Conservation (phyloP, 2,329 filamentous ascomycete genomes). For the Drechslerella dactyloides region DNA sequence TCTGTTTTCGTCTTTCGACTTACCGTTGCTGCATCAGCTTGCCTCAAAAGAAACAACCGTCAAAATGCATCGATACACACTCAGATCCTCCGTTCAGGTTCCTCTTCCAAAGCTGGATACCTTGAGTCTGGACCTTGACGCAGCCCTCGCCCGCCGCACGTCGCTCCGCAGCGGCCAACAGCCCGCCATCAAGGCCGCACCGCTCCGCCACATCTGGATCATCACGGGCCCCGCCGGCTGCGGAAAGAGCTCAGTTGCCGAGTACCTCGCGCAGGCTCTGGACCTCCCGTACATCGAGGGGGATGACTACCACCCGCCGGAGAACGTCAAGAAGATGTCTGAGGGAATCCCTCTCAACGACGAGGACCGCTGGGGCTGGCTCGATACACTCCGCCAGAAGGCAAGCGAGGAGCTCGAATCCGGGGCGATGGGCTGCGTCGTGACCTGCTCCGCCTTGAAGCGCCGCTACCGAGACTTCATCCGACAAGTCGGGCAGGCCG, state of each 20-base stretch:
- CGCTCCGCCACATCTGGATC: conserved; percentile 62
- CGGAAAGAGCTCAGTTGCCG: conserved; percentile 64
- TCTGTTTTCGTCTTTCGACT: conserved; percentile 6
- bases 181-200: conserved; percentile 19
- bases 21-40: no score
- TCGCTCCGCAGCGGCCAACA: conserved; percentile 19
- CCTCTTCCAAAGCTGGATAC: conserved; percentile 48
- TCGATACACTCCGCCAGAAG: conserved; percentile 76
- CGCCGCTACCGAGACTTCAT: conserved; percentile 95
- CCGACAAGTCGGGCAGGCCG: conserved; percentile 77
- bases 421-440: conserved; percentile 76
- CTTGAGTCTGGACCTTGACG: conserved; percentile 49
- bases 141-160: conserved; percentile 38
- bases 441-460: conserved; percentile 95
- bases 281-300: conserved; percentile 64
- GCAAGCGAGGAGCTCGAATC: conserved; percentile 65
- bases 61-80: conserved; percentile 44
- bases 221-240: conserved; percentile 65
- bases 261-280: conserved; percentile 60
- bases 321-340: conserved; percentile 91
- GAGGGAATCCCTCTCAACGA: conserved; percentile 84
- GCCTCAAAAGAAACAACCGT: background rate
- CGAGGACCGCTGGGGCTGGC: conserved; percentile 96
- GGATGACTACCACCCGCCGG: conserved; percentile 72
- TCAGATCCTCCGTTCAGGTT: conserved; percentile 49